Evolutionary conservation across 2,329 filamentous ascomycete species (phyloP), one percentile per base, ranked within the genome.

Genomic region (Paramyrothecium roridum): DNA sequence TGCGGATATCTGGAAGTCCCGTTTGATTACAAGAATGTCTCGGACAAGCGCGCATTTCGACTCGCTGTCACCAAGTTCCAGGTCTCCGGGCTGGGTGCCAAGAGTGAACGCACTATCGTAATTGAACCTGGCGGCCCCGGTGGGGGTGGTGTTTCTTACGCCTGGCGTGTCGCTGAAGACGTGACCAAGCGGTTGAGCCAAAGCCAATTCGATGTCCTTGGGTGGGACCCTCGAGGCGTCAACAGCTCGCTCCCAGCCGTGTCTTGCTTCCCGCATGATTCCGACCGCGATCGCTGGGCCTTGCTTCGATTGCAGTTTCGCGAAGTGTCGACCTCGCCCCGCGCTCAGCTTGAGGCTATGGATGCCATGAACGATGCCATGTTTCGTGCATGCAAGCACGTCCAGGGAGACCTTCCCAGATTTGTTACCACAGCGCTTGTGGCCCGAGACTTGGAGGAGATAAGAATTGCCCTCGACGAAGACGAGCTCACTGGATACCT

Each of bases 221-320:
- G 78, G n/a, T 82, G 77, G 74, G 80, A 83, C 52, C 80, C 80
- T n/a, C 74, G 80, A 3, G 80, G 80, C 2, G 77, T 82, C 53
- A 81, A 81, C 59, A 63, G 68, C 1, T 76, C 78, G 1, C 72
- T 72, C 8, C 80, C 80, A 0, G 63, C 72, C 3, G 62, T 77
- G 2, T 65, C 76, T 2, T 82, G 80, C 65, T 81, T 75, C 52
- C 74, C 78, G 4, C 67, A 73, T 53, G 67, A 79, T 47, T 74
- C 72, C 10, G 69, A 76, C 59, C 71, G 78, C 2, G 77, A 80
- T 56, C 75, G 71, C 53, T 82, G 78, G 79, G 67, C 67, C 13
- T 64, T 77, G 45, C 55, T 74, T n/a, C 64, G 67, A 13, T 62
- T 60, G 2, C 71, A 74, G 57, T 76, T 76, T 59, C 70, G 70